Percentiles rank a stretch among this genome's conserved stretches.
These are phyloP conservation scores for Phytophthora meadii DNA, from an alignment of 352 stramenopile species.

Conservation along the genomic window DNA sequence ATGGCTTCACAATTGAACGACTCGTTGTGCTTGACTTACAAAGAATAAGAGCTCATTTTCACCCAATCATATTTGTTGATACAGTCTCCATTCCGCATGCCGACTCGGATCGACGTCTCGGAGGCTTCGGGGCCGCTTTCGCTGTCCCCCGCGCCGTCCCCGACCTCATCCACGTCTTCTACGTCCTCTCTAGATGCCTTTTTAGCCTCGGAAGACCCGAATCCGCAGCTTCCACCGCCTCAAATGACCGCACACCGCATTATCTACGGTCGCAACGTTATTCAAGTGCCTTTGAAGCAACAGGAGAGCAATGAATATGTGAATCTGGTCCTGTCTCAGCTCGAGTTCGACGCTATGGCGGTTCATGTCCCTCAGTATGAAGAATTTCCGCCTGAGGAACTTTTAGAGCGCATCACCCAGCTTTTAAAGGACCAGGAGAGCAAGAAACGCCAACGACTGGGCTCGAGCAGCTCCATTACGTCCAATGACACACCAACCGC, in stretches of 20 bases:
- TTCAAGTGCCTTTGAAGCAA: conserved; percentile 76
- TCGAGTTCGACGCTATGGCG: conserved; percentile 81
- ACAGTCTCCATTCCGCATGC: conserved; percentile 10
- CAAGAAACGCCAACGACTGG: conserved; percentile 38
- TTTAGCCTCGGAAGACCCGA: conserved; percentile 34
- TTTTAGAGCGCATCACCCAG: conserved; percentile 67
- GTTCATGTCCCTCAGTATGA: conserved; percentile 78
- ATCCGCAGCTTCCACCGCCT: conserved; percentile 24
- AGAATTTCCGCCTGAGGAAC: conserved; percentile 54
- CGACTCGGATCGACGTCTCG: conserved; percentile 3
- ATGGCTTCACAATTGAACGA: conserved; percentile 2
- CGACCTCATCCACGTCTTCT: conserved; percentile 39
- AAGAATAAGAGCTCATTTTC: not conserved
- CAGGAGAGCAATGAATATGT: conserved; percentile 56
- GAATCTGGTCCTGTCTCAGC: conserved; percentile 77
- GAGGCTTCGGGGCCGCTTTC: conserved; percentile 19
- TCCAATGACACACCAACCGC: conserved; percentile 1
- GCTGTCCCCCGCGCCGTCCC: conserved; percentile 24
- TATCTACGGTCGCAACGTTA: conserved; percentile 74
- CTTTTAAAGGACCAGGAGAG: conserved; percentile 60
- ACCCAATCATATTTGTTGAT: conserved; percentile 1
- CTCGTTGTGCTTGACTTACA: not conserved
- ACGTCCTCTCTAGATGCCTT: conserved; percentile 38
- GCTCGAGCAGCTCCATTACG: conserved; percentile 14
- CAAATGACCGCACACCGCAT: conserved; percentile 43